These are phyloP conservation scores for Coemansia sp. DNA, from an alignment of 192 early-diverging fungal genomes.

Conservation along the genomic window DNA sequence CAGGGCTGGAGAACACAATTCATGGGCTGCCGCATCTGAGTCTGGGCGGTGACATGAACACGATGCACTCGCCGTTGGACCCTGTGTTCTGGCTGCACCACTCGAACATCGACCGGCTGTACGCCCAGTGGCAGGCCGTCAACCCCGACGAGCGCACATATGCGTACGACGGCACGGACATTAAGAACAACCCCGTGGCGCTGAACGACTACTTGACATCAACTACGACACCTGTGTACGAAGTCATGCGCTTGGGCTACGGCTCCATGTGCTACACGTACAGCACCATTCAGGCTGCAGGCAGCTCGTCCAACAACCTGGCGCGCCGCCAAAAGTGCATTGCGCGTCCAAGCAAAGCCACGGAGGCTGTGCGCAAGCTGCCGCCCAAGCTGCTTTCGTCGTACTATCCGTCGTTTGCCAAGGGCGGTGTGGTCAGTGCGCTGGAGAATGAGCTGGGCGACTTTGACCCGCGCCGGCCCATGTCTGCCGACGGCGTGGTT, in stretches of 20 bases:
- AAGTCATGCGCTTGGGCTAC: conserved; percentile 45
- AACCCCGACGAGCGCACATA: conserved; percentile 34
- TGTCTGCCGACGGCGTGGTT: conserved; percentile 25
- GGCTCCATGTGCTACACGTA: conserved; percentile 55
- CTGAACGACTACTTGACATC: conserved; percentile 22
- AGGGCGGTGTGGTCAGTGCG: conserved; percentile 16
- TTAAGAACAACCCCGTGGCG: conserved; percentile 1
- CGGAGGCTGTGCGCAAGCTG: conserved; percentile 35
- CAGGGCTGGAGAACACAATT: conserved; percentile 42
- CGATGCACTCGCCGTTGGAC: conserved; percentile 57
- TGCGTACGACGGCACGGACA: conserved; percentile 42
- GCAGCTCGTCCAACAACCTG: conserved; percentile 4
- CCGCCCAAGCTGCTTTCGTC: conserved; percentile 23
- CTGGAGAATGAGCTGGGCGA: conserved; percentile 39
- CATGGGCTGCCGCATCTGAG: conserved; percentile 50
- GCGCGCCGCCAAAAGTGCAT: conserved; percentile 32
- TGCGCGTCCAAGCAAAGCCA: conserved; percentile 17
- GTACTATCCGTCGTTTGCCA: conserved; percentile 43
- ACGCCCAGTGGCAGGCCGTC: conserved; percentile 56
- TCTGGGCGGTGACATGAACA: conserved; percentile 54
- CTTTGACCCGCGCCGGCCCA: conserved; percentile 23
- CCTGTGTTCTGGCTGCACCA: conserved; percentile 68
- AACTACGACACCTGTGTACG: conserved; percentile 23
- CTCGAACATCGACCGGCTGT: conserved; percentile 59
- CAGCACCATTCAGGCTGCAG: conserved; percentile 36